Conservation (phyloP, 768 basidiomycete species). For the Auricularia sp. region DNA sequence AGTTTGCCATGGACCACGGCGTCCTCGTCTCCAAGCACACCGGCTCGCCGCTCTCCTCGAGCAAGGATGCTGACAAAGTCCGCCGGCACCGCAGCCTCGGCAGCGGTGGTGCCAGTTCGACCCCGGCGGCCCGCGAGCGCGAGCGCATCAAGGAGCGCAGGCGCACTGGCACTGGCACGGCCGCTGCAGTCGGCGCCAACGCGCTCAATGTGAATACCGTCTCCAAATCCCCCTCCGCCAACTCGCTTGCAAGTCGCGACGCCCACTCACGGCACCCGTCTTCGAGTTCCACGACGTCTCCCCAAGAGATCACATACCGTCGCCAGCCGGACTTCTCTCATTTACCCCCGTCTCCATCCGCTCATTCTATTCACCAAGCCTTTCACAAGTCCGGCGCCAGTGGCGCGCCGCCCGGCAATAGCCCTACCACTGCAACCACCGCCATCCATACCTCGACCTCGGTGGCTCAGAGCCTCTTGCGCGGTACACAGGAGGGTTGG, state of each 20-base stretch:
- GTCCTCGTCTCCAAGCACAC: constrained; percentile 43
- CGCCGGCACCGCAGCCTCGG: constrained; percentile 71
- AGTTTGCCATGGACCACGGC: constrained; percentile 69
- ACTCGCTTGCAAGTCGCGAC: constrained; percentile 5
- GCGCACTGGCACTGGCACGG: constrained; percentile 1
- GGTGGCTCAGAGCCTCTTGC: constrained; percentile 75
- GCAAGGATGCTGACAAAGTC: constrained; percentile 29
- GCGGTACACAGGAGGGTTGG: constrained; percentile 87
- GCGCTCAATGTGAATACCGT: neutral
- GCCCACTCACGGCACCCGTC: constrained; percentile 3
- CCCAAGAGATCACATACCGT: constrained; percentile 46
- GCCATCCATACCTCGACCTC: constrained; percentile 29
- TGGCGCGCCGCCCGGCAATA: constrained; percentile 11
- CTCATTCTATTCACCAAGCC: constrained; percentile 79
- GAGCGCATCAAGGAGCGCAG: constrained; percentile 6
- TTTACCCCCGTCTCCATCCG: constrained; percentile 82
- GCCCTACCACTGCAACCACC: constrained; percentile 27
- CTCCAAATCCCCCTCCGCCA: neutral
- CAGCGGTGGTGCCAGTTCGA: constrained; percentile 23
- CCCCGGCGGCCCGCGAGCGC: constrained; percentile 2
- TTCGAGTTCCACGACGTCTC: constrained; percentile 19
- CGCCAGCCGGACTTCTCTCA: constrained; percentile 74
- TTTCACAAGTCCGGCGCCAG: constrained; percentile 8
- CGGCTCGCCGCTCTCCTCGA: constrained; percentile 10
- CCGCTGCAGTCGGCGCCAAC: too few species aligned